Base-by-base conservation (phyloP, 1,284 basidiomycete species). In the Pisolithus thermaeus region DNA sequence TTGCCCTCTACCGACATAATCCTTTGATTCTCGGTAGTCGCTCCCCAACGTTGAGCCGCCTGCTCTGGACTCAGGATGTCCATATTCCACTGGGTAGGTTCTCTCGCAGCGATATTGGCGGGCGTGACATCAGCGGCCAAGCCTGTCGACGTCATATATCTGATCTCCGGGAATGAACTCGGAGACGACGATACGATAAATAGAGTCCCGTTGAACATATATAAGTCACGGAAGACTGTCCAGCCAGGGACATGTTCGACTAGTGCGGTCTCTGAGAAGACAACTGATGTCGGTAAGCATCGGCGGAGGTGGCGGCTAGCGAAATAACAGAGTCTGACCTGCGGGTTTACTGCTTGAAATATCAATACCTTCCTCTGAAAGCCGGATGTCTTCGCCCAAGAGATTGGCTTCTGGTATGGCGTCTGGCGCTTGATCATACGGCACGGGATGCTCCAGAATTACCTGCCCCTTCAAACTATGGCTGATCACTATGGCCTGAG, bases 171-270 rank as follows among this genome's bases (percentile, higher is more conserved):
- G 59, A 84, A 87, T 18, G 70, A 61, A 9, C 65, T 64, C 6
- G 65, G 53, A 22, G 72, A 71, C 47, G 69, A 76, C 53, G 74
- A 81, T 55, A 81, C 70, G 55, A 90, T 76, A 63, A 78, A 82
- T 28, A 92, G 70, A 0, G 84, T 87, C 11, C 86, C 88, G 58
- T 89, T 84, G 46, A 79, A 81, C 77, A 91, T 83, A 73, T 91
- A 91, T 12, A 92, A 65, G 60, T 90, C 80, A 43, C 78, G 77
- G 65, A 90, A 89, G 32, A 92, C 68, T 0, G 90, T 91, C 87
- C 89, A 92, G 40, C 90, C 90, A 40, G 82, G 81, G 14, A 80
- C 81, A 52, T 86, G 84, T n/a, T 77, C 72, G 9, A 81, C 62
- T 22, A 86, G 60, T 12, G 72, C 69, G 0, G 84, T 86, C 50